Evolutionary conservation across 83 land plant species (phyloP).

Genomic region (Thuja plicata): DNA sequence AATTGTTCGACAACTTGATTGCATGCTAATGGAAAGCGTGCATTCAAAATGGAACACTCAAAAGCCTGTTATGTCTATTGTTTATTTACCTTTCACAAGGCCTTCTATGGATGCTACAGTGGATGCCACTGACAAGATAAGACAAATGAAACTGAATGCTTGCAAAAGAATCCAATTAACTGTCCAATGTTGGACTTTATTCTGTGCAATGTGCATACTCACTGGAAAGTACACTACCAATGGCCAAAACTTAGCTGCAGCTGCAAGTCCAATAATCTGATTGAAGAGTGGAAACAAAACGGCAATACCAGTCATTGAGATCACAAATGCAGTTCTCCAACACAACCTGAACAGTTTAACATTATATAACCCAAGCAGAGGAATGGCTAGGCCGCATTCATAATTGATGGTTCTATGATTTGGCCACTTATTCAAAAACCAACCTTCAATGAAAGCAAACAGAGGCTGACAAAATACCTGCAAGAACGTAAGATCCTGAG

Average conservation of each 20-base stretch:
- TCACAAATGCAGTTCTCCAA: conserved; percentile 63
- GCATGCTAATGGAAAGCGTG: not conserved
- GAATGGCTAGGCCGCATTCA: conserved; percentile 22
- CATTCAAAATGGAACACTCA: conserved; percentile 13
- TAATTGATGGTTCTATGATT: conserved; percentile 34
- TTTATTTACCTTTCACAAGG: conserved; percentile 24
- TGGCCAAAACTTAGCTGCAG: conserved; percentile 88
- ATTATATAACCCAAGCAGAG: conserved; percentile 27
- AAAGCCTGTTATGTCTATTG: not conserved
- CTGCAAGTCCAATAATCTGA: conserved; percentile 65
- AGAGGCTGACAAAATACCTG: conserved; percentile 83
- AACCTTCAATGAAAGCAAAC: conserved; percentile 67
- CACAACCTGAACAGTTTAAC: conserved; percentile 46
- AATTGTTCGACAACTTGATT: not conserved
- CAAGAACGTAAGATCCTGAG: not conserved
- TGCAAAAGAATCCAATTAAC: conserved; percentile 51
- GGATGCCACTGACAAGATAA: conserved; percentile 45
- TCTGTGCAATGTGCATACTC: conserved; percentile 70
- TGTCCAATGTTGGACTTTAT: conserved; percentile 53
- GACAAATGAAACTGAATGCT: conserved; percentile 48
- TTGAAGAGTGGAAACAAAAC: conserved; percentile 89
- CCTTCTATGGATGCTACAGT: conserved; percentile 61
- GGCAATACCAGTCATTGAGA: conserved; percentile 58
- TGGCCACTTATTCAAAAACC: conserved; percentile 43
- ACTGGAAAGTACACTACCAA: conserved; percentile 88